Base-by-base conservation (phyloP, 352 stramenopile genomes). In the Paralagenidium karlingii region DNA sequence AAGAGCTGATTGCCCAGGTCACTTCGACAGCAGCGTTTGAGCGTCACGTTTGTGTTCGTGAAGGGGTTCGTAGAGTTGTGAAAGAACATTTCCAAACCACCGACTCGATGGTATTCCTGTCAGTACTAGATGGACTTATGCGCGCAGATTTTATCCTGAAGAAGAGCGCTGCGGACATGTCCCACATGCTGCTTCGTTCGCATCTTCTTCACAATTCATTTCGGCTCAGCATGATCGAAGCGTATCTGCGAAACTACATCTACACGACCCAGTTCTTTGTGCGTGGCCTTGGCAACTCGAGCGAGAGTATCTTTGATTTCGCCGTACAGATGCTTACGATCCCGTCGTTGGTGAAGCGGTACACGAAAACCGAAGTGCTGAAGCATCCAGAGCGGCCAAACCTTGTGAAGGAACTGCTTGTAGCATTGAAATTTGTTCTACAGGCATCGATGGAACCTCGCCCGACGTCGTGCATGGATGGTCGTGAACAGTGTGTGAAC, bases 271-370 rank as follows among this genome's bases (percentile, higher is more conserved):
- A 49, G 27, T 82, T 79, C 40, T 90, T 85, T 34, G 43, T 92
- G 9, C 74, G 76, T 26, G 79, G 79, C 3, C 56, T 92, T 5
- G 79, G 74, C 5, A 87, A 86, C 22, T 81, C 74, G 11, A 83
- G 61, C 41, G 79, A 92, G 40, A 85, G 70, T 1, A 86, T 92
- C 47, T 90, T 92, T 44, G 79, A 92, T 48, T 92, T 92, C 45
- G 79, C 76, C 5, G 78, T 86, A 19, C 79, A 92, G 43, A 84
- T 92, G 24, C 51, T 92, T 20, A 92, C 79, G 0, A 76, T 89
- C 1, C 77, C 79, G 12, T 70, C 82, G 40, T 58, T 92, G 21
- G 69, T 87, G 13, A 69, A 81, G 51, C 63, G 74, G 5, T 90
- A 92, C 47, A 83, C 71, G 2, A 62, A 62, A 18, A 54, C 46